Evolutionary conservation across 2,329 filamentous ascomycete species (phyloP), one percentile per base, ranked within the genome.

Genomic region (Scleromitrula shiraiana): DNA sequence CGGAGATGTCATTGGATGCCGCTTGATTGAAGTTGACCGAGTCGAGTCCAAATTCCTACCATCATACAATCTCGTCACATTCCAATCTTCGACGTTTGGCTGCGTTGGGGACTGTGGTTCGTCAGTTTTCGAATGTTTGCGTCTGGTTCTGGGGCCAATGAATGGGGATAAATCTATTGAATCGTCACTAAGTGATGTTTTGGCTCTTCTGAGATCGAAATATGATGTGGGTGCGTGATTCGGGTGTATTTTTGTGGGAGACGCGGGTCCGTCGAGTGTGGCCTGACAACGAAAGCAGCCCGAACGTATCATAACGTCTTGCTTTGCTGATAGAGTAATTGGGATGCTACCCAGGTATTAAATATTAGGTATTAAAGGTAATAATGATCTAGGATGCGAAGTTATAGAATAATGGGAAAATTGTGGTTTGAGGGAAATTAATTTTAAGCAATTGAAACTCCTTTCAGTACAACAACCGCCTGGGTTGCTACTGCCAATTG

Each of bases 11-110:
- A 20, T 44, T 10, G 37, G 41, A 26, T 37, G 15, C 20, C 2
- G 29, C 30, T 24, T 19, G 30, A 19, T 24, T 2, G n/a, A 17
- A 6, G 15, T 36, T n/a, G 19, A 17, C 12, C 19, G 24, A 7
- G n/a, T 26, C 7, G 30, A 37, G 8, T 44, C 41, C 19, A 9
- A 15, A 23, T 29, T 20, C 15, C 32, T 37, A 4, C 29, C 20
- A 44, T 44, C 45, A 7, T 41, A 47, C 22, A 47, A 27, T 15
- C 45, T 47, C 15, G 45, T 47, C 4, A 26, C 41, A 17, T 47
- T 47, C 45, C 45, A 47, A 15, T 47, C 45, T 41, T 47, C 37
- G 1, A 47, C 45, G 22, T 42, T 32, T 27, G 41, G 38, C 14
- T 47, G 29, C 17, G 27, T 41, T 19, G 6, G 3, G 4, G 29